Evolutionary conservation across 192 early-diverging fungal species (phyloP), one percentile per base, ranked within the genome.

Genomic region (Spizellomyces sp.): DNA sequence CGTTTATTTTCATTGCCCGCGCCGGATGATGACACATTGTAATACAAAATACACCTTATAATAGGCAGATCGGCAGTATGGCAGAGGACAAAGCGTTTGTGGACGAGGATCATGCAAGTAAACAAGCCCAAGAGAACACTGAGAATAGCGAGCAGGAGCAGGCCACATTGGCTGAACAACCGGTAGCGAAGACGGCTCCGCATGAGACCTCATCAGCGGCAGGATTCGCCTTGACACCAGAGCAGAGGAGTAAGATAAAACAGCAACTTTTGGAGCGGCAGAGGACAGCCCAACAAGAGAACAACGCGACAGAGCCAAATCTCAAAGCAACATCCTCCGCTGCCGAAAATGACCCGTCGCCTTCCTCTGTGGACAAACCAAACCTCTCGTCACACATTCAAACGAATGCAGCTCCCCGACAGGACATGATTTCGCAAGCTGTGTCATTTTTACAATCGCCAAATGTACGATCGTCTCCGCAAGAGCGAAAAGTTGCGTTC

Each of bases 381-480:
- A 4, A n/a, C 4, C 5, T 56, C 54, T n/a, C 54, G 22, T 22
- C 54, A 22, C 54, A 56, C 22, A 22, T 56, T n/a, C 12, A 45
- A 8, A 9, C 65, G 21, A 22, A 36, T 17, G 7, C 46, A 9
- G 46, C 45, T 46, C 17, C 14, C 55, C 21, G 22, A 46, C 3
- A 69, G 27, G 27, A 14, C 8, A 45, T 72, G 14, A 52, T 78
- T 15, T 17, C 22, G n/a, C 45, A 47, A 0, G 96, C 96, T 5
- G 89, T 96, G 67, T 88, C 88, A 62, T 98, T 98, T 71, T 84
- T 98, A 22, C 69, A 79, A 21, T 93, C 96, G 75, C 89, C 93
- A 50, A 91, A 91, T 62, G 95, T 96, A 9, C 91, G 92, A 69
- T 70, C 80, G 6, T 86, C 92, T 12, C 83, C 96, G 0, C 73